These are phyloP conservation scores for Triticum urartu DNA, from an alignment of 176 grass and related monocot species.

Conservation along the genomic window DNA sequence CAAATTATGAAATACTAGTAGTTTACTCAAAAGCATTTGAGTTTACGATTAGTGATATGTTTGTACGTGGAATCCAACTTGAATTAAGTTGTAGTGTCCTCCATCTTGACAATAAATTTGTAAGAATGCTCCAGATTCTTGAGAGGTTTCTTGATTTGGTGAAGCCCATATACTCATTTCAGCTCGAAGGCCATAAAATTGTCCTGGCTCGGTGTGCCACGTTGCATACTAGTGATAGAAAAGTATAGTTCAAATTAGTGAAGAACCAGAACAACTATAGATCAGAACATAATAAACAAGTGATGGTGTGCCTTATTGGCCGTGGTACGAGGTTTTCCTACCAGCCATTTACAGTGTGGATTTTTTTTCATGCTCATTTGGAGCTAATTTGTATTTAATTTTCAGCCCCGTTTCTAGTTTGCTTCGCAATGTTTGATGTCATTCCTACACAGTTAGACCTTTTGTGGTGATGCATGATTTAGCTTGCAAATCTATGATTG, in stretches of 20 bases:
- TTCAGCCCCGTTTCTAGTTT: not conserved
- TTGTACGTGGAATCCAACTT: constrained; percentile 30
- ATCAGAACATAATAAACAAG: not conserved
- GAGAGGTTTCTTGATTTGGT: constrained; percentile 8
- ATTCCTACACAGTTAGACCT: not conserved
- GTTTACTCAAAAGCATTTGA: not conserved
- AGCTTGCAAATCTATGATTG: not conserved
- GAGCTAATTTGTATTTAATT: not conserved
- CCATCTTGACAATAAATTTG: not conserved
- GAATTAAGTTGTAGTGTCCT: not conserved
- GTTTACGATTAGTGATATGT: not conserved
- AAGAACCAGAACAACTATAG: not conserved
- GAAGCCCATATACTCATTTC: constrained; percentile 18
- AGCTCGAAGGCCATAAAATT: constrained; percentile 27
- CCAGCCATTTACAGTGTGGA: not conserved
- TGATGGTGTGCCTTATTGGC: not conserved
- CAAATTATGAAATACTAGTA: not conserved
- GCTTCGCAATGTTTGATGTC: not conserved
- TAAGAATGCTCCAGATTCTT: constrained; percentile 20
- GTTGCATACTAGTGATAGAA: not conserved
- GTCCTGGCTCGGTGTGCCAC: not conserved
- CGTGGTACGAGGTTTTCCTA: not conserved
- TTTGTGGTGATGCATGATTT: not conserved
- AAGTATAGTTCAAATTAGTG: not conserved
- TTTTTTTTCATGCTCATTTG: not conserved